Conservation (phyloP, 176 grass and related monocot genomes). For the Oryza nivara region DNA sequence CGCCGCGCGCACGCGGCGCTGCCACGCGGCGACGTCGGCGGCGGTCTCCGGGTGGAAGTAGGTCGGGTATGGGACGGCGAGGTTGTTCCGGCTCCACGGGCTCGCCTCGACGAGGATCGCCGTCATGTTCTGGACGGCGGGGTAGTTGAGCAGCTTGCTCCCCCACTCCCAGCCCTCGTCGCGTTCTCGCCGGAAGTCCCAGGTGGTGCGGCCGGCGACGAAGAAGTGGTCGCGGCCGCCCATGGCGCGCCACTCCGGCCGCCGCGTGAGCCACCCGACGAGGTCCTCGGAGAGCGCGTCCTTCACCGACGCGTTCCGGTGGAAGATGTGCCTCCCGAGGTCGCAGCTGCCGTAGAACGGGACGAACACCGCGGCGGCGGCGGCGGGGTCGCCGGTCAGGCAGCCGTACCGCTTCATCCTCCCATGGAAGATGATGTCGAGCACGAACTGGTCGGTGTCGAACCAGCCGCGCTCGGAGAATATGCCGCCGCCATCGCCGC, state of each 20-base stretch:
- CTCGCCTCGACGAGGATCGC: conserved; percentile 58
- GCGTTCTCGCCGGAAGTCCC: conserved; percentile 55
- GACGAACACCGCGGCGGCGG: conserved; percentile 68
- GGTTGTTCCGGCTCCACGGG: conserved; percentile 38
- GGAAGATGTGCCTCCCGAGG: conserved; percentile 47
- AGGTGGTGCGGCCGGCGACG: conserved; percentile 52
- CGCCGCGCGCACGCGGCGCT: conserved; percentile 36
- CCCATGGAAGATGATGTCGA: conserved; percentile 74
- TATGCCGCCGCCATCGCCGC: conserved; percentile 29
- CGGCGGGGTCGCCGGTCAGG: conserved; percentile 53
- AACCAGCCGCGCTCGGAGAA: conserved; percentile 72
- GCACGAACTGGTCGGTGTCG: conserved; percentile 68
- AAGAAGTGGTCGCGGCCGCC: conserved; percentile 55
- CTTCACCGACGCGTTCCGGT: conserved; percentile 31
- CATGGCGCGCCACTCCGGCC: conserved; percentile 56
- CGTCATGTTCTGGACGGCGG: conserved; percentile 54
- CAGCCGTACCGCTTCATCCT: conserved; percentile 68
- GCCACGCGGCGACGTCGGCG: conserved; percentile 47
- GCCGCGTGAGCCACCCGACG: conserved; percentile 38
- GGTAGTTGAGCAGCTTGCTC: conserved; percentile 39
- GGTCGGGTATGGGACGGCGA: conserved; percentile 65
- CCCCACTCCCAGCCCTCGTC: conserved; percentile 47
- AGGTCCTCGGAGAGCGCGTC: conserved; percentile 59
- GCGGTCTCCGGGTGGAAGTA: conserved; percentile 66
- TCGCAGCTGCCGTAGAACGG: conserved; percentile 79